Base-by-base conservation (phyloP, 371 early-diverging fungal species). In the Rhizomucor pusillus region DNA sequence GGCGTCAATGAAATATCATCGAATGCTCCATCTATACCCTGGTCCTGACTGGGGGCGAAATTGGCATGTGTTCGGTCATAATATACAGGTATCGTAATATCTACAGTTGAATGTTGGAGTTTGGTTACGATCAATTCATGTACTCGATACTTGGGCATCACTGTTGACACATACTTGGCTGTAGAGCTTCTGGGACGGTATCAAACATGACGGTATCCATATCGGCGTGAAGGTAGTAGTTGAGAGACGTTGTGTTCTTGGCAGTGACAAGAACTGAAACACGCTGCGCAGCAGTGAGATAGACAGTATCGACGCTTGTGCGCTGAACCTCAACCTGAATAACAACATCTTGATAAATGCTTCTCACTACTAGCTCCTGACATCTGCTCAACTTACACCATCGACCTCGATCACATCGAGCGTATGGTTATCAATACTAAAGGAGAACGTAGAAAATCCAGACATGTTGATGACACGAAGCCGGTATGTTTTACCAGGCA, bases 341-440 rank as follows among this genome's bases (percentile, higher is more conserved):
- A 22, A 24, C 20, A 3, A 39, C 19, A 14, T 5, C 10, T 14
- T 6, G 20, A 23, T 46, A 44, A 44, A 16, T 24, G 33, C 5
- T 1, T 16, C 25, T 20, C 19, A n/a, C n/a, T 48, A 3, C 23
- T 23, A 9, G 20, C 25, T 3, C 14, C 14, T 37, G 9, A 14
- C 37, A 37, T 35, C 14, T 14, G 14, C 11, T n/a, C 29, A 54
- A 51, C 57, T 50, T 51, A 59, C 71, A 44, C 92, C 92, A 47
- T 92, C 92, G 16, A 84, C 76, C 67, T 91, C 92, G 57, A 92
- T 88, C 16, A 92, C 72, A 44, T 80, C 63, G 73, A 92, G 68
- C 43, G 80, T 73, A 62, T 91, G 92, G 41, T 75, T 84, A 56
- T 86, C 90, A 46, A 92, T 81, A 52, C 78, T 67, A 58, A 91